These are phyloP conservation scores for Meyerozyma athensensis DNA, from an alignment of 1,139 yeast genomes.

Conservation along the genomic window DNA sequence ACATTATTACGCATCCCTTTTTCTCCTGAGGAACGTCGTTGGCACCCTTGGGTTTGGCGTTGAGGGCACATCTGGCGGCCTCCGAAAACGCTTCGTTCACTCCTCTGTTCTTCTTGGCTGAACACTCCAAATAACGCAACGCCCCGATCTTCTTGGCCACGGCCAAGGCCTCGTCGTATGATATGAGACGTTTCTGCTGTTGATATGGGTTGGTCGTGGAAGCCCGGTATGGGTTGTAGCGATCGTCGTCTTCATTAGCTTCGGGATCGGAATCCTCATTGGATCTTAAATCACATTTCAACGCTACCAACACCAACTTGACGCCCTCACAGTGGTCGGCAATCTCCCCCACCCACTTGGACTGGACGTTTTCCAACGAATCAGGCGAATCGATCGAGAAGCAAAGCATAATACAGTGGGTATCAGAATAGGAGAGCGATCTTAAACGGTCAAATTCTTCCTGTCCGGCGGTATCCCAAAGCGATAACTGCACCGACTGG, in stretches of 20 bases:
- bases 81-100: constrained; percentile 96
- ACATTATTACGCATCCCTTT: constrained; percentile 1
- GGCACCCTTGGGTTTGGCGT: constrained; percentile 65
- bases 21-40: not conserved
- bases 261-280: constrained; percentile 28
- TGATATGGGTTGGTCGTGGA: constrained; percentile 29
- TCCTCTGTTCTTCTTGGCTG: constrained; percentile 91
- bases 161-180: constrained; percentile 77
- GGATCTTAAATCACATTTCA: constrained; percentile 87
- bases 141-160: constrained; percentile 89
- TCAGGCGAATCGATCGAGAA: constrained; percentile 92
- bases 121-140: constrained; percentile 81
- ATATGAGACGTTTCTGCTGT: constrained; percentile 52
- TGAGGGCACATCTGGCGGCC: constrained; percentile 93
- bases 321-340: constrained; percentile 97
- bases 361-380: constrained; percentile 87
- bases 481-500: constrained; percentile 83
- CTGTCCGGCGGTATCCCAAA: constrained; percentile 99
- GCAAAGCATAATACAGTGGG: constrained; percentile 95
- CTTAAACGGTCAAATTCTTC: constrained; percentile 94
- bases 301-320: constrained; percentile 85
- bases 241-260: constrained; percentile 36
- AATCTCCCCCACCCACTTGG: constrained; percentile 93
- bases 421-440: constrained; percentile 86
- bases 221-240: constrained; percentile 30